Evolutionary conservation across 1,139 yeast genomes (phyloP).

Genomic region (Blastobotrys elegans): DNA sequence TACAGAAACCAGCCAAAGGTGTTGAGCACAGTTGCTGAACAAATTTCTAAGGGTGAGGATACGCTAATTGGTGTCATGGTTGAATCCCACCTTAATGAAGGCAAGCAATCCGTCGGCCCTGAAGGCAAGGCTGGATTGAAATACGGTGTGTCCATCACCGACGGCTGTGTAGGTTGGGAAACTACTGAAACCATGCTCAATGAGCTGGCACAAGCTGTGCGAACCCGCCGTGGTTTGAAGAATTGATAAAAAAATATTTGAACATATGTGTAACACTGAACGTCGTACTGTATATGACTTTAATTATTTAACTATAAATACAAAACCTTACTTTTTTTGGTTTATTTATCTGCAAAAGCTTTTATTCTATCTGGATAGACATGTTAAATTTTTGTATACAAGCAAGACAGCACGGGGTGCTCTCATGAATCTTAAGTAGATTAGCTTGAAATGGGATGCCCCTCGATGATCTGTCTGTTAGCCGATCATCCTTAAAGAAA

Average conservation of each 20-base stretch:
- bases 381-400: no score
- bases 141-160: constrained; percentile 96
- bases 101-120: constrained; percentile 79
- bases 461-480: no score
- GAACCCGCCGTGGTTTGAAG: constrained; percentile 54
- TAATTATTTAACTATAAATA: not conserved
- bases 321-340: no score
- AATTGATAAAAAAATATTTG: no score
- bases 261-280: no score
- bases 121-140: constrained; percentile 71
- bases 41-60: constrained; percentile 74
- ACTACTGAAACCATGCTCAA: constrained; percentile 75
- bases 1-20: constrained; percentile 93
- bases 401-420: no score
- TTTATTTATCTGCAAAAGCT: no score
- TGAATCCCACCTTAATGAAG: constrained; percentile 89
- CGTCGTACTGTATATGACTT: not conserved
- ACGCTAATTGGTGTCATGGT: constrained; percentile 90
- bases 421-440: no score
- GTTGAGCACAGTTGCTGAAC: constrained; percentile 70
- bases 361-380: no score
- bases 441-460: no score
- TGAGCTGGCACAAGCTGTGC: constrained; percentile 76
- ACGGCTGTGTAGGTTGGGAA: constrained; percentile 94
- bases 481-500: no score